Base-by-base conservation (phyloP, 176 grass and related monocot genomes). In the Pontederia crassipes region DNA sequence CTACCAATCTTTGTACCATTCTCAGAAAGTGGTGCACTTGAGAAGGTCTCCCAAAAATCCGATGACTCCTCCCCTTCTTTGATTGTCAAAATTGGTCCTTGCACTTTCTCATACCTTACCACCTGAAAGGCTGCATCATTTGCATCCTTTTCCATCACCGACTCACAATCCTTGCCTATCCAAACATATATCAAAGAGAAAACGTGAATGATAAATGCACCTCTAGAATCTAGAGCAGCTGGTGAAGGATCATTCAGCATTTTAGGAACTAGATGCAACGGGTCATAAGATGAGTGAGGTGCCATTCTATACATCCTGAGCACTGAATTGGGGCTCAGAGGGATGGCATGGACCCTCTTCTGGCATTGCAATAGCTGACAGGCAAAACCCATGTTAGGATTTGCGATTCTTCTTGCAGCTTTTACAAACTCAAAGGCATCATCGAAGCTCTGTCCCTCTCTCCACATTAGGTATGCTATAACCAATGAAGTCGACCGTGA, bases 381-480 rank as follows among this genome's bases (percentile, higher is more conserved):
- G 3, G 94, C 94, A 1, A 98, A 98, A 27, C 94, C 94, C 94
- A 98, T 86, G 73, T 98, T 98, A 0, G 94, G 94, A 50, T 98
- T 93, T 8, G 94, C 88, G 0, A 98, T 98, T n/a, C 94, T 84
- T 26, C 94, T 84, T 32, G 94, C 94, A 4, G 88, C 81, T 64
- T 98, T 98, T 8, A 98, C 94, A 72, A 85, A 83, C 67, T 92
- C 77, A 74, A 98, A 98, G 0, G 94, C 94, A 48, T 93, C 85
- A 9, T 97, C 92, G 18, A 98, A 98, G 68, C 88, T 98, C 81
- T 89, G 94, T 9, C 88, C 94, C 81, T 92, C 78, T 61, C 94
- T 85, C 94, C 94, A 98, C 94, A 98, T 98, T 70, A 98, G 55
- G 68, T 98, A 98, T 8, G 94, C 94, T 10, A 98, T 98, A 8